These are phyloP conservation scores for Globisporangium yorkense DNA, from an alignment of 352 stramenopile genomes.

Conservation along the genomic window DNA sequence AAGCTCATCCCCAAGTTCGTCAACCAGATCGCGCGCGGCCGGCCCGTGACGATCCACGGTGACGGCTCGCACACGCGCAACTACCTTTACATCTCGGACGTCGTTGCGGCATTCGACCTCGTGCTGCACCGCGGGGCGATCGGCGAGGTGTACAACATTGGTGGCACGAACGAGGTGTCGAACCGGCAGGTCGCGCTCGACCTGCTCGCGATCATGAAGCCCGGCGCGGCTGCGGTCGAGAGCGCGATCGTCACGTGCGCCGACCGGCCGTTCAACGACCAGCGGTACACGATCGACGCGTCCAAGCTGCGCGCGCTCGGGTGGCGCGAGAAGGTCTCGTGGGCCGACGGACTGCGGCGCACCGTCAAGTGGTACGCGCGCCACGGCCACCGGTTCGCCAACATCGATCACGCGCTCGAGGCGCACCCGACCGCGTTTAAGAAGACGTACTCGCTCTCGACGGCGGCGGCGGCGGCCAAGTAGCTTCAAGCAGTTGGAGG, in stretches of 20 bases:
- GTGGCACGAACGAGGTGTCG: constrained; percentile 62
- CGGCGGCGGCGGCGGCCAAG: no score
- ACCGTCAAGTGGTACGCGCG: constrained; percentile 90
- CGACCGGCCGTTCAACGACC: constrained; percentile 97
- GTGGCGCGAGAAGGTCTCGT: constrained; percentile 91
- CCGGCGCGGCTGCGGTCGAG: constrained; percentile 10
- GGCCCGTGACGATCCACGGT: constrained; percentile 93
- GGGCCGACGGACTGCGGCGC: constrained; percentile 88
- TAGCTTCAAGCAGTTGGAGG: no score
- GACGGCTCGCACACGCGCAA: constrained; percentile 94
- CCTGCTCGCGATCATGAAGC: constrained; percentile 72
- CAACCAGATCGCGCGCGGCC: constrained; percentile 88
- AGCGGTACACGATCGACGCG: constrained; percentile 96
- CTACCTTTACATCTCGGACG: constrained; percentile 97
- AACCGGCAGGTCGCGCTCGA: constrained; percentile 85
- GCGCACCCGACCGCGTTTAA: constrained; percentile 74
- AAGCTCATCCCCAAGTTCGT: constrained; percentile 91
- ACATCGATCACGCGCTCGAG: constrained; percentile 81
- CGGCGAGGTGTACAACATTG: constrained; percentile 97
- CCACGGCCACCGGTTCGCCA: constrained; percentile 69
- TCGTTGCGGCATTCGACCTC: constrained; percentile 94
- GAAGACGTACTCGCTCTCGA: constrained; percentile 24
- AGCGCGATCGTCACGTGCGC: constrained; percentile 2
- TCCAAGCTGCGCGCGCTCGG: constrained; percentile 88
- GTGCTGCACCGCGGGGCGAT: constrained; percentile 92